A percentile compares a stretch with the other conserved stretches of the same genome.
phyloP scores from a whole-genome alignment of 2,329 filamentous ascomycete species.

The Colletotrichum sp. region DNA sequence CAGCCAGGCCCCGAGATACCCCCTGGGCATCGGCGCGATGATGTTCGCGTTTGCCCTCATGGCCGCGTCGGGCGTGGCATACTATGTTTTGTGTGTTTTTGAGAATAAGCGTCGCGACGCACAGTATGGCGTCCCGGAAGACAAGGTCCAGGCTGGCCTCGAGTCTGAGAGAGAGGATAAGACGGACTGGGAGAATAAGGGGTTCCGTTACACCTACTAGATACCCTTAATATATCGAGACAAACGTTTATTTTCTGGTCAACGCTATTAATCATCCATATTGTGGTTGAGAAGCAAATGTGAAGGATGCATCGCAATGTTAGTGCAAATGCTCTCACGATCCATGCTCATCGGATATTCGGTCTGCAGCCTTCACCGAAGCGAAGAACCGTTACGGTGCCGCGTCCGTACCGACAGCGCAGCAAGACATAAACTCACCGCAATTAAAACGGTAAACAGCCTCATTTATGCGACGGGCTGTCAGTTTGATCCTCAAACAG shows the following conservation, averaged over 20 bases:
- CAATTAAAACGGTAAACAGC: background rate
- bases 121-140: constrained; percentile 3
- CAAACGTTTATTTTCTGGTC: background rate
- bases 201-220: constrained; percentile 19
- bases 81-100: constrained; percentile 24
- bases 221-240: background rate
- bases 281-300: background rate
- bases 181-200: constrained; percentile 19
- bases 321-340: background rate
- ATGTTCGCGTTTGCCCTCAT: constrained; percentile 31
- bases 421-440: background rate
- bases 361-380: background rate
- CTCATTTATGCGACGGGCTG: background rate
- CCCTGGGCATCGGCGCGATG: constrained; percentile 30
- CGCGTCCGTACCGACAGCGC: background rate
- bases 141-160: constrained; percentile 9
- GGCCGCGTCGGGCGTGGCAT: constrained; percentile 23
- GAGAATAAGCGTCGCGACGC: constrained; percentile 28
- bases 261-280: too few relatives aligned
- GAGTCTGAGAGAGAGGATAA: constrained; percentile 15
- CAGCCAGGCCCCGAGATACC: constrained; percentile 30
- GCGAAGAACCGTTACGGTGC: background rate
- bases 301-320: background rate
- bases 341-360: background rate
- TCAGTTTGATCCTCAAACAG: background rate